Evolutionary conservation across 495 filamentous ascomycete genomes (phyloP).

Genomic region (Aspergillus sclerotioniger): DNA sequence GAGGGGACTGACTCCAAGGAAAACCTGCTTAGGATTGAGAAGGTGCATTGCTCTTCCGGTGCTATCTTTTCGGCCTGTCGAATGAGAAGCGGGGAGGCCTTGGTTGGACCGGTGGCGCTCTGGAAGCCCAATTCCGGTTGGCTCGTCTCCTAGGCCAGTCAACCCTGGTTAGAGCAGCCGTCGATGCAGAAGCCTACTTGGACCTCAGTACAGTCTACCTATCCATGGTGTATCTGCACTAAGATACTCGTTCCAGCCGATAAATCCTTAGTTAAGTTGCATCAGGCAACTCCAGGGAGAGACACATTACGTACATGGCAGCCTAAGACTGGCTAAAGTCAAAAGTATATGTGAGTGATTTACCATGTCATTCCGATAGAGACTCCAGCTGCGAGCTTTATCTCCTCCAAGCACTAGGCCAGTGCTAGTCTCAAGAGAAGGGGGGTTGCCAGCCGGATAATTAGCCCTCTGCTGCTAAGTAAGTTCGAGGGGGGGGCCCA

Average conservation of each 20-base stretch:
- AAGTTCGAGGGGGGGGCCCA: too few relatives aligned
- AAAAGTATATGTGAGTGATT: neutral
- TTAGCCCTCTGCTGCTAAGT: too few relatives aligned
- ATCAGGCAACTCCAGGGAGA: constrained; percentile 3
- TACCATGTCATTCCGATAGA: neutral
- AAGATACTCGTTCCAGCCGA: neutral
- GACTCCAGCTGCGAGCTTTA: neutral
- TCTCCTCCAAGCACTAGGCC: neutral
- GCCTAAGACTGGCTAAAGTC: neutral
- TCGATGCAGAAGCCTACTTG: constrained; percentile 20
- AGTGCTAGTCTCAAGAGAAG: neutral
- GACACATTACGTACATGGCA: constrained; percentile 10
- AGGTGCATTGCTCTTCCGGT: neutral
- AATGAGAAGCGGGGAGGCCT: constrained; percentile 1
- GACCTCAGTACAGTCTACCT: neutral
- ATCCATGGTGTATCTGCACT: neutral
- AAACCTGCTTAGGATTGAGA: neutral
- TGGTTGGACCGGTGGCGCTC: constrained; percentile 11
- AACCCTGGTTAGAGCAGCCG: constrained; percentile 17
- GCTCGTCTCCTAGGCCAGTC: constrained; percentile 10
- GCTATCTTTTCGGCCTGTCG: neutral
- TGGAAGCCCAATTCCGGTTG: constrained; percentile 1
- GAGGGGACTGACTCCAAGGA: neutral
- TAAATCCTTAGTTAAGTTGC: neutral
- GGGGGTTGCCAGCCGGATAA: neutral